Evolutionary conservation across 129 eudicot genomes (phyloP).

Genomic region (Sambucus nigra): DNA sequence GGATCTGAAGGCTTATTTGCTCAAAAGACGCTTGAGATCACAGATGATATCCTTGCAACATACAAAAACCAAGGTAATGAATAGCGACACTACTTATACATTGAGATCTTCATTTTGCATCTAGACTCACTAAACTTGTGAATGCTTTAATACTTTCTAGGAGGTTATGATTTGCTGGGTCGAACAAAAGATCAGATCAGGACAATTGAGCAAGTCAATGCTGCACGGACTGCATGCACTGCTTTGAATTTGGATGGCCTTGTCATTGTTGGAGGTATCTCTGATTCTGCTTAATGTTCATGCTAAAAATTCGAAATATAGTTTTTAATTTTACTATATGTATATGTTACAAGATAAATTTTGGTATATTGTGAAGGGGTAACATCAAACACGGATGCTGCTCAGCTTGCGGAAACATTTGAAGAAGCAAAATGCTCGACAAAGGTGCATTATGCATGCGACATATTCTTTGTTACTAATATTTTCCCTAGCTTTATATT

Average conservation of each 20-base stretch:
- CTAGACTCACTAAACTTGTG: conserved; percentile 1
- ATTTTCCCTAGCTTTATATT: not conserved
- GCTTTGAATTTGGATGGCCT: conserved; percentile 85
- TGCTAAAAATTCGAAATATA: not conserved
- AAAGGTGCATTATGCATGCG: conserved; percentile 35
- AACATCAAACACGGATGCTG: conserved; percentile 98
- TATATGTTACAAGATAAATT: conserved; percentile 8
- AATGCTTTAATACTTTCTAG: conserved; percentile 25
- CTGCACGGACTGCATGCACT: conserved; percentile 82
- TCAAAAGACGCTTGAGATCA: conserved; percentile 69
- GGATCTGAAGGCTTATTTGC: conserved; percentile 98
- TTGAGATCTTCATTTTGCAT: not conserved
- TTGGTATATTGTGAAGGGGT: conserved; percentile 48
- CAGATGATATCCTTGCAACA: conserved; percentile 72
- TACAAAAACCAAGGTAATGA: conserved; percentile 88
- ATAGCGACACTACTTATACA: not conserved
- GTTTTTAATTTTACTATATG: conserved; percentile 1
- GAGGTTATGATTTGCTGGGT: conserved; percentile 96
- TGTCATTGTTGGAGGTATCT: conserved; percentile 85
- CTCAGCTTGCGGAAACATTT: conserved; percentile 93
- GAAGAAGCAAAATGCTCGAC: conserved; percentile 84
- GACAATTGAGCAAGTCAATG: conserved; percentile 88
- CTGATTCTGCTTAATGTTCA: not conserved
- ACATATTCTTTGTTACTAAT: not conserved
- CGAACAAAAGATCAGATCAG: conserved; percentile 95